Evolutionary conservation across 2,329 filamentous ascomycete genomes (phyloP).

Genomic region (Penicillium frequentans): DNA sequence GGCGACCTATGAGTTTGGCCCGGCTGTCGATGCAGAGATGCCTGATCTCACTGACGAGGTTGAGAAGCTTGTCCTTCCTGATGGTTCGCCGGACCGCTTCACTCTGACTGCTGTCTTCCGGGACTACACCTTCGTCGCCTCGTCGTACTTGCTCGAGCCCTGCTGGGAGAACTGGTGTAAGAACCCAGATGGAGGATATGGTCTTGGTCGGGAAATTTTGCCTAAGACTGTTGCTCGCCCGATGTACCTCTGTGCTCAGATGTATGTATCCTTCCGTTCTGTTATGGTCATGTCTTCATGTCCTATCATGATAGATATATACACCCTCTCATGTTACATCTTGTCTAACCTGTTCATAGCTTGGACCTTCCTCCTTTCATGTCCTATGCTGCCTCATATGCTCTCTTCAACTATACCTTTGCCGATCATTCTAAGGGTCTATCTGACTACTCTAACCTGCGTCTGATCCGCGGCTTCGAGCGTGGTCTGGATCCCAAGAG

Average conservation of each 20-base stretch:
- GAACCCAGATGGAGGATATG: conserved; percentile 66
- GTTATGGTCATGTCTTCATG: not conserved
- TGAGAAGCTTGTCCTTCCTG: conserved; percentile 59
- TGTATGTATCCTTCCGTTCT: conserved; percentile 61
- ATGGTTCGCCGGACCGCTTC: conserved; percentile 66
- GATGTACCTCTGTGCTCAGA: conserved; percentile 77
- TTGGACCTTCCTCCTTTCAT: conserved; percentile 86
- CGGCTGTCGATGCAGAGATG: conserved; percentile 70
- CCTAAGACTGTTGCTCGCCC: conserved; percentile 76
- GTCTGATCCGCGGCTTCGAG: conserved; percentile 88
- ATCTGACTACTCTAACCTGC: conserved; percentile 63
- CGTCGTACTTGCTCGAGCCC: conserved; percentile 86
- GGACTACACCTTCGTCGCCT: conserved; percentile 89
- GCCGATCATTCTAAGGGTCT: conserved; percentile 56
- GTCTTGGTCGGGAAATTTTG: conserved; percentile 70
- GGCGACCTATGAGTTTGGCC: conserved; percentile 70
- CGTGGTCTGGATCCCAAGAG: conserved; percentile 80
- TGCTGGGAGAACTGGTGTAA: conserved; percentile 72
- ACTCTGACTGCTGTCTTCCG: conserved; percentile 84
- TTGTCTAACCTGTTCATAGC: conserved; percentile 39
- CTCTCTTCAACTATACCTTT: conserved; percentile 64
- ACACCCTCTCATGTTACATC: not conserved
- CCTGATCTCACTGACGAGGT: conserved; percentile 74
- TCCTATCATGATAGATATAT: not conserved
- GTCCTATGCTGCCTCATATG: conserved; percentile 71